These are phyloP conservation scores for Chlamydomonas reinhardtii DNA, from an alignment of 163 green algal species.

Conservation along the genomic window DNA sequence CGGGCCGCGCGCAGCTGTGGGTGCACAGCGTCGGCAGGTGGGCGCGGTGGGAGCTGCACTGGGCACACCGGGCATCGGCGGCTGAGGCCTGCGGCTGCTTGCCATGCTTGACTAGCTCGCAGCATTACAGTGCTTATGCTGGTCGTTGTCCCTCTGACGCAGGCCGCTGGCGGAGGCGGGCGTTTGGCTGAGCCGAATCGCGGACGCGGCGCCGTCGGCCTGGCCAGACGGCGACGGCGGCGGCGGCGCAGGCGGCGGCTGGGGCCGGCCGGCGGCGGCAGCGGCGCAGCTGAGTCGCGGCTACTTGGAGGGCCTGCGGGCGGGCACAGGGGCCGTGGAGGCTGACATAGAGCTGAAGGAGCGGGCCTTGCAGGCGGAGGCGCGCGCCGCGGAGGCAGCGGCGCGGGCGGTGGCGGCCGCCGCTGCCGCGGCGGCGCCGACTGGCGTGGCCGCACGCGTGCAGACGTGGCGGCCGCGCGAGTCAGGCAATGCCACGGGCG, in stretches of 20 bases:
- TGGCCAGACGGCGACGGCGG: slow-evolving; percentile 12
- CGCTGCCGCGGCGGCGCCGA: too few relatives aligned
- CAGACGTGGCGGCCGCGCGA: not conserved
- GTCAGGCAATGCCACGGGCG: not conserved
- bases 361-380: not conserved
- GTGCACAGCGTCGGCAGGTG: slow-evolving; percentile 16
- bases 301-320: slow-evolving; percentile 43
- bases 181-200: not conserved
- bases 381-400: not conserved
- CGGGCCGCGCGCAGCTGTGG: slow-evolving; percentile 21
- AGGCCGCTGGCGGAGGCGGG: slow-evolving; percentile 31
- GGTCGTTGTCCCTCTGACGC: too few relatives aligned
- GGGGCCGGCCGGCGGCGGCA: not conserved
- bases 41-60: not conserved
- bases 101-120: too few relatives aligned
- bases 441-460: not conserved
- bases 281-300: not conserved
- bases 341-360: slow-evolving; percentile 15
- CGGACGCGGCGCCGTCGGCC: not conserved
- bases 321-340: slow-evolving; percentile 19
- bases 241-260: not conserved
- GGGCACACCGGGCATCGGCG: too few relatives aligned
- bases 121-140: too few relatives aligned
- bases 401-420: not conserved
- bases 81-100: too few relatives aligned